A percentile compares a stretch with the other conserved stretches of the same genome.
These are phyloP conservation scores for Lonicera japonica DNA, from an alignment of 129 eudicot genomes.

Conservation along the genomic window DNA sequence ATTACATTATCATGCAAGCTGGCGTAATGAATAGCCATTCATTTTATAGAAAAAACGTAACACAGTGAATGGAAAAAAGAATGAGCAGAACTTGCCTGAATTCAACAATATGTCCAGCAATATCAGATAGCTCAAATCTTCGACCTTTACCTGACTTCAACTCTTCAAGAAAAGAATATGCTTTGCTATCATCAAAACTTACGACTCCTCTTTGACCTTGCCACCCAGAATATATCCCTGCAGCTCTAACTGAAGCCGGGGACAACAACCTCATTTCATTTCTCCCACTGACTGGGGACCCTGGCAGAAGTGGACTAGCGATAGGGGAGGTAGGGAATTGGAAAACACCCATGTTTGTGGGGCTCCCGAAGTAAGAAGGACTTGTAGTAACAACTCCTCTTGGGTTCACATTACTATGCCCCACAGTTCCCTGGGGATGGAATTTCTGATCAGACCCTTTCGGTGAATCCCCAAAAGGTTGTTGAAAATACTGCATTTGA, in stretches of 20 bases:
- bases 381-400: slow-evolving; percentile 25
- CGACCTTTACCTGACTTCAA: slow-evolving; percentile 66
- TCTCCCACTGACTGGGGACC: slow-evolving; percentile 41
- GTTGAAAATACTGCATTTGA: slow-evolving; percentile 29
- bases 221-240: slow-evolving; percentile 34
- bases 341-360: slow-evolving; percentile 37
- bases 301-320: slow-evolving; percentile 47
- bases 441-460: slow-evolving; percentile 30
- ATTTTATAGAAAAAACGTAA: too few relatives aligned
- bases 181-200: slow-evolving; percentile 30
- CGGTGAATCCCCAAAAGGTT: slow-evolving; percentile 17
- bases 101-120: slow-evolving; percentile 63
- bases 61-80: too few relatives aligned
- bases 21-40: too few relatives aligned
- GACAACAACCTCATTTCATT: slow-evolving; percentile 39
- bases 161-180: slow-evolving; percentile 72
- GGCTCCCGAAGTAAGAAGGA: slow-evolving; percentile 41
- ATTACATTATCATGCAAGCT: too few relatives aligned
- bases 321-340: slow-evolving; percentile 43
- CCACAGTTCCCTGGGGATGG: slow-evolving; percentile 30
- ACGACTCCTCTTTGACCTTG: slow-evolving; percentile 44
- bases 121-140: slow-evolving; percentile 63
- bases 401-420: slow-evolving; percentile 30
- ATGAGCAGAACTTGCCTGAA: slow-evolving; percentile 40
- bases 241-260: slow-evolving; percentile 22